These are phyloP conservation scores for Pleodorina starrii DNA, from an alignment of 139 green algal species.

Conservation along the genomic window DNA sequence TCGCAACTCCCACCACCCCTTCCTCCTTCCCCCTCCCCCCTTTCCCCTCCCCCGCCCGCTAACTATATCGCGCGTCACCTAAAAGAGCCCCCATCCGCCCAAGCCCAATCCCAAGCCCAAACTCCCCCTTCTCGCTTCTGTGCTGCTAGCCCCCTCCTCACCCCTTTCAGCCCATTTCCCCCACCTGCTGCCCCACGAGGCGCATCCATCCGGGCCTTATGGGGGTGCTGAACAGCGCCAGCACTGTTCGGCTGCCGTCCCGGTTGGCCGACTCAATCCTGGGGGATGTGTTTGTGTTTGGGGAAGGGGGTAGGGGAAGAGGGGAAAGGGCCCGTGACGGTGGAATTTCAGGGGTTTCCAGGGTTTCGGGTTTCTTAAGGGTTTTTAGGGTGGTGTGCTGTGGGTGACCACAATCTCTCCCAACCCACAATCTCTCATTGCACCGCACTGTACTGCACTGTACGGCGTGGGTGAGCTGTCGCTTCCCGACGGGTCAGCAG, in stretches of 20 bases:
- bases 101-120: background rate
- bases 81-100: background rate
- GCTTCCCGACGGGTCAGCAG: no score
- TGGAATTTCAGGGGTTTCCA: no score
- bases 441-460: background rate
- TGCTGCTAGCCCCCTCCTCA: no score
- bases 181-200: conserved; percentile 18
- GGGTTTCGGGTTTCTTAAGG: no score
- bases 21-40: background rate
- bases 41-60: background rate
- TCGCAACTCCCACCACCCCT: background rate
- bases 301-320: background rate
- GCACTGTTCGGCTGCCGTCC: conserved; percentile 5
- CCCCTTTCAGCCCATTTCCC: no score
- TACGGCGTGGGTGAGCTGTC: no score
- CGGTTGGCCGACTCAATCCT: background rate
- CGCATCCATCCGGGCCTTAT: background rate
- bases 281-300: background rate
- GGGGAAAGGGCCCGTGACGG: background rate
- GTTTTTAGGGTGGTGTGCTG: no score
- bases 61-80: background rate
- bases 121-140: background rate
- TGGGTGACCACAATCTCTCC: no score
- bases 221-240: conserved; percentile 22
- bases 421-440: background rate